These are phyloP conservation scores for Fusarium hostae DNA, from an alignment of 2,329 filamentous ascomycete species.

Conservation along the genomic window DNA sequence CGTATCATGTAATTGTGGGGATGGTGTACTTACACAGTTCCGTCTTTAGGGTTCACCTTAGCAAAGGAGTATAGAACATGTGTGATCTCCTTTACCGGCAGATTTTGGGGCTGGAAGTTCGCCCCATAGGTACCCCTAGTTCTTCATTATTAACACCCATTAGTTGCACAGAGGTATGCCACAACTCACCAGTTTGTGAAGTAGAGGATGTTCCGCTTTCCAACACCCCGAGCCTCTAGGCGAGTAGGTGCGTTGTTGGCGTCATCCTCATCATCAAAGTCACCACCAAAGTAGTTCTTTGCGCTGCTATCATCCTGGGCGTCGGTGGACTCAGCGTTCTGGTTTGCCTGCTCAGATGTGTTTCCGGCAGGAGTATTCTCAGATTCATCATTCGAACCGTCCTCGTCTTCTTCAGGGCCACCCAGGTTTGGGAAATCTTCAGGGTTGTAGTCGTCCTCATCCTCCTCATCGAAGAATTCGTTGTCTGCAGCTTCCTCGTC, in stretches of 20 bases:
- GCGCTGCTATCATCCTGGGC: neutral
- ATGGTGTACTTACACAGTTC: constrained; percentile 56
- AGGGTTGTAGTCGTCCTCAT: constrained; percentile 3
- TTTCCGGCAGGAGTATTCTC: neutral
- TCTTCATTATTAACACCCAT: constrained; percentile 49
- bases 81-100: constrained; percentile 75
- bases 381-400: neutral
- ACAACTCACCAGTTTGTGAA: constrained; percentile 64
- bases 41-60: constrained; percentile 55
- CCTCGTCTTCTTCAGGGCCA: constrained; percentile 5
- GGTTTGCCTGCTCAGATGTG: neutral
- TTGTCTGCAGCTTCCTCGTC: constrained; percentile 1
- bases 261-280: constrained; percentile 17
- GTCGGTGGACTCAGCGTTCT: neutral
- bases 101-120: constrained; percentile 75
- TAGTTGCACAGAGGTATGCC: neutral
- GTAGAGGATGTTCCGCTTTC: constrained; percentile 58
- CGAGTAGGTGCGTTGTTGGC: constrained; percentile 9
- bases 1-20: too few relatives aligned
- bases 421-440: constrained; percentile 17
- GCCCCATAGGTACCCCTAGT: constrained; percentile 74
- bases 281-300: constrained; percentile 23
- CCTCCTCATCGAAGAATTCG: constrained; percentile 21
- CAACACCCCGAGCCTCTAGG: constrained; percentile 26
- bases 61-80: constrained; percentile 75